Conservation (phyloP, 139 green algal species). For the Auxenochlorella pyrenoidosa region DNA sequence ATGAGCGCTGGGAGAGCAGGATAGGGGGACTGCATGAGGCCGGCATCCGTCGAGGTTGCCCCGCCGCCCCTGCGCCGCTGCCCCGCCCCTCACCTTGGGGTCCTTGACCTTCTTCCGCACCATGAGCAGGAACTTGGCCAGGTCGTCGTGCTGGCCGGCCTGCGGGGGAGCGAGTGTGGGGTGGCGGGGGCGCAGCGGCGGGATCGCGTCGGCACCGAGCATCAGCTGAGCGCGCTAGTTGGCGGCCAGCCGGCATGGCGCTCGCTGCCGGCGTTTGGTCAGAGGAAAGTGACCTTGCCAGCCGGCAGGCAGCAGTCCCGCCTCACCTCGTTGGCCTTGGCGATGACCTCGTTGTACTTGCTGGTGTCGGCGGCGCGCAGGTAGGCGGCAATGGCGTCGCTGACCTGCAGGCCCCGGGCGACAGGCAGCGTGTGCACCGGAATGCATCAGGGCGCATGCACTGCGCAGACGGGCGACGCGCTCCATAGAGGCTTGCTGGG, state of each 20-base stretch:
- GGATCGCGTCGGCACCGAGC: not conserved
- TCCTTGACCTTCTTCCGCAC: conserved; percentile 95
- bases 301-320: no score
- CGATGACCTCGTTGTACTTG: conserved; percentile 82
- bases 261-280: no score
- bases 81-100: conserved; percentile 72
- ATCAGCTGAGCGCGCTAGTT: no score
- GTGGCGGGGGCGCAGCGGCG: not conserved
- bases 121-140: conserved; percentile 99
- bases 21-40: no score
- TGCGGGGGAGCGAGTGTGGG: not conserved
- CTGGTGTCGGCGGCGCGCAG: conserved; percentile 83
- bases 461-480: not conserved
- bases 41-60: no score
- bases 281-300: no score
- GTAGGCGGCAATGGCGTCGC: conserved; percentile 92
- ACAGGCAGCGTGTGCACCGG: not conserved
- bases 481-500: no score
- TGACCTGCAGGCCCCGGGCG: conserved; percentile 42
- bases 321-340: conserved; percentile 37
- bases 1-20: no score
- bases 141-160: conserved; percentile 80
- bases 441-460: not conserved
- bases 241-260: no score
- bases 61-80: not conserved